A percentile compares a stretch with the other conserved stretches of the same genome.
Evolutionary conservation across 2,329 filamentous ascomycete genomes (phyloP).

Genomic region (Cercospora sp.): DNA sequence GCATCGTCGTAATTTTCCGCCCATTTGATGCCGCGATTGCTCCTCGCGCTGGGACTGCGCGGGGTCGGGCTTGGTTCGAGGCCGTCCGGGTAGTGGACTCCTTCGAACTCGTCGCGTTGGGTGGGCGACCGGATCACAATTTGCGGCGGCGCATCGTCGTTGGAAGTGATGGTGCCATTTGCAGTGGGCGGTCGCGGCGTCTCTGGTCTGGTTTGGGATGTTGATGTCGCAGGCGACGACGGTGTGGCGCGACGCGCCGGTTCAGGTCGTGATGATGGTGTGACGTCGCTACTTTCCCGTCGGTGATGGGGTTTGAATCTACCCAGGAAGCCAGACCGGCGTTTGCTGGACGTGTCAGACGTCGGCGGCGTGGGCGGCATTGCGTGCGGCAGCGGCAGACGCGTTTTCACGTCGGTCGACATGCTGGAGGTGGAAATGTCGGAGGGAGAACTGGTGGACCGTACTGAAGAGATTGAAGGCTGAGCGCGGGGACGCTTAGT

Average conservation of each 20-base stretch:
- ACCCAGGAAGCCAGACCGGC: conserved; percentile 24
- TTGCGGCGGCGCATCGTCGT: conserved; percentile 12
- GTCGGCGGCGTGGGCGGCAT: conserved; percentile 23
- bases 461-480: conserved; percentile 19
- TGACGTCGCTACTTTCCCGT: conserved; percentile 22
- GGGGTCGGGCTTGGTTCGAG: conserved; percentile 19
- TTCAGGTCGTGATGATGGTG: conserved; percentile 11
- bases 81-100: conserved; percentile 25
- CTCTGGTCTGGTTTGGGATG: neutral
- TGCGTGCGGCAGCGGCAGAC: neutral
- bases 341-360: conserved; percentile 21
- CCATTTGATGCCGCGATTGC: conserved; percentile 30
- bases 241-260: conserved; percentile 9
- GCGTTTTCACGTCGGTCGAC: conserved; percentile 21
- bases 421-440: conserved; percentile 21
- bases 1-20: conserved; percentile 24
- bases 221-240: neutral
- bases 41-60: conserved; percentile 21
- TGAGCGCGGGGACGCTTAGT: conserved; percentile 19
- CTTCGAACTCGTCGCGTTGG: conserved; percentile 20
- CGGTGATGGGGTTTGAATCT: conserved; percentile 23
- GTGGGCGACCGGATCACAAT: conserved; percentile 18
- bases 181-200: conserved; percentile 10
- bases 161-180: conserved; percentile 14
- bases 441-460: conserved; percentile 16